Conservation (phyloP, 2,329 filamentous ascomycete genomes). For the Byssothecium circinans region DNA sequence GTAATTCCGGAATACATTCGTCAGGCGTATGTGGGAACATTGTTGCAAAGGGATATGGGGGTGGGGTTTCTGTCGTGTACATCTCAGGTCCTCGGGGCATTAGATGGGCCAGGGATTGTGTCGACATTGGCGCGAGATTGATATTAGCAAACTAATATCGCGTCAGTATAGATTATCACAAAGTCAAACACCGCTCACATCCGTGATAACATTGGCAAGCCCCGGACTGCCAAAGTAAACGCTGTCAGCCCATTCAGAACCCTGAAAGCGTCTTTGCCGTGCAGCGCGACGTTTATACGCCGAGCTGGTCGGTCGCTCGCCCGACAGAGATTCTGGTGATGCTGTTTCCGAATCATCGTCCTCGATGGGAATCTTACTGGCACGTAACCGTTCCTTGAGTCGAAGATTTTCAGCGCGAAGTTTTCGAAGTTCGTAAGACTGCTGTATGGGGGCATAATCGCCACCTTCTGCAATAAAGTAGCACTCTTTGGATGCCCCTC, state of each 20-base stretch:
- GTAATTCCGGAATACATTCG: constrained; percentile 39
- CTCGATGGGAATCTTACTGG: constrained; percentile 36
- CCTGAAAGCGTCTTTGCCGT: constrained; percentile 43
- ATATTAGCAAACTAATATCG: constrained; percentile 47
- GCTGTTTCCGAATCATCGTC: constrained; percentile 40
- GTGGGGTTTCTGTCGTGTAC: constrained; percentile 41
- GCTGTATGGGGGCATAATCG: constrained; percentile 51
- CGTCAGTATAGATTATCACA: constrained; percentile 19
- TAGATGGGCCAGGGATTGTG: constrained; percentile 48
- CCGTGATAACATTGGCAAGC: constrained; percentile 50
- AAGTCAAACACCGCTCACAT: constrained; percentile 37
- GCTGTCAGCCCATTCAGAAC: constrained; percentile 47
- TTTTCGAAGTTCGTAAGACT: constrained; percentile 52
- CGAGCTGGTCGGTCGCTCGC: constrained; percentile 20
- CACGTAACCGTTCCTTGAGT: constrained; percentile 48
- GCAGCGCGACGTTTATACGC: constrained; percentile 25
- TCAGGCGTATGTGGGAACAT: constrained; percentile 43
- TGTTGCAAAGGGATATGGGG: constrained; percentile 50
- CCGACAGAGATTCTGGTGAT: constrained; percentile 23
- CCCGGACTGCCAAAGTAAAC: constrained; percentile 56
- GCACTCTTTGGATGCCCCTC: constrained; percentile 52
- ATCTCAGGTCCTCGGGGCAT: constrained; percentile 49
- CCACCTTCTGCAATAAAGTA: constrained; percentile 51
- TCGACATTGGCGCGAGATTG: constrained; percentile 34
- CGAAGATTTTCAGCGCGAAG: constrained; percentile 50